Conservation (phyloP, 495 filamentous ascomycete species). For the Lepraria neglecta region DNA sequence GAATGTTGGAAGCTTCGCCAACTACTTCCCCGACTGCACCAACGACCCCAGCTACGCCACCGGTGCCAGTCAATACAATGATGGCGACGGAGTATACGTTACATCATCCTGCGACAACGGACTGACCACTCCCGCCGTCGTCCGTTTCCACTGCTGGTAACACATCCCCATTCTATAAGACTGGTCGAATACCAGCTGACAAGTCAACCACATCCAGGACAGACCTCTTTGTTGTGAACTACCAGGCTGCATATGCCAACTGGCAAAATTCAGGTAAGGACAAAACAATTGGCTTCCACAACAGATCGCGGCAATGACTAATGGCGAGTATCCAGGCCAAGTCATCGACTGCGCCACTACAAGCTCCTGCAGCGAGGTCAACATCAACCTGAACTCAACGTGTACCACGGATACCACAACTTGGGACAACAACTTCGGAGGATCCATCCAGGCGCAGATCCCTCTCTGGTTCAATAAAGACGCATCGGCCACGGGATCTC, state of each 20-base stretch:
- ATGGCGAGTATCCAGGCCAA: not conserved
- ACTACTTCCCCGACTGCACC: conserved; percentile 15
- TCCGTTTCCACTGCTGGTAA: conserved; percentile 18
- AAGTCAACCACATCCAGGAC: not conserved
- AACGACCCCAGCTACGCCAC: conserved; percentile 6
- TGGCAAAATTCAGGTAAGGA: conserved; percentile 13
- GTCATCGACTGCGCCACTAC: conserved; percentile 18
- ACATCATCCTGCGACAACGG: conserved; percentile 16
- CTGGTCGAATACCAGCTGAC: not conserved
- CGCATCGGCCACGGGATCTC: not conserved
- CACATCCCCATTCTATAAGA: too few relatives aligned
- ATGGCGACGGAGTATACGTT: conserved; percentile 10
- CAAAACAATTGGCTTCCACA: not conserved
- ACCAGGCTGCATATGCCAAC: conserved; percentile 5
- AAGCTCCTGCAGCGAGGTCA: conserved; percentile 6
- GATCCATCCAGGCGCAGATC: conserved; percentile 9
- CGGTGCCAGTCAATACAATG: conserved; percentile 4
- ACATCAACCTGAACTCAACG: conserved; percentile 4
- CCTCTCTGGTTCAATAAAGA: conserved; percentile 17
- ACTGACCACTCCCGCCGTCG: conserved; percentile 7
- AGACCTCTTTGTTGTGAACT: conserved; percentile 16
- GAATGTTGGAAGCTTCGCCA: conserved; percentile 11
- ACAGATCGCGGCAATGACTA: not conserved
- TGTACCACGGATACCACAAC: conserved; percentile 16
- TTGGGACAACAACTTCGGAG: conserved; percentile 17